These are phyloP conservation scores for Entomortierella beljakovae DNA, from an alignment of 192 early-diverging fungal species.

Conservation along the genomic window DNA sequence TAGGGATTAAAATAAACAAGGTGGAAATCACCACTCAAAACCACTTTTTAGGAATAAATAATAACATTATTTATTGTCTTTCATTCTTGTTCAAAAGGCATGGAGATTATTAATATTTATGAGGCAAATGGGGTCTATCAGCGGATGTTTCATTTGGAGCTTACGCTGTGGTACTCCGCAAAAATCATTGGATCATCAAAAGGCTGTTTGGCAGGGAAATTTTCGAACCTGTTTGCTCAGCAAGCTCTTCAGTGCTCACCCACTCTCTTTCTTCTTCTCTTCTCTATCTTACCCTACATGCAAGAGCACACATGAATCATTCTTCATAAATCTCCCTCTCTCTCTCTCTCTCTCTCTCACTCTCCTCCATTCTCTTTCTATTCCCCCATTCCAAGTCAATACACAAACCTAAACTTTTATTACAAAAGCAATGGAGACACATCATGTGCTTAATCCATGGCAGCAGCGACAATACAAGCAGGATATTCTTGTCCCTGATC, in stretches of 20 bases:
- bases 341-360: neutral
- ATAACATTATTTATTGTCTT: too few species aligned
- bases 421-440: constrained; percentile 27
- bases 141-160: too few species aligned
- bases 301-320: neutral
- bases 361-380: neutral
- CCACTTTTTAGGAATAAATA: too few species aligned
- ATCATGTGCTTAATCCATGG: constrained; percentile 46
- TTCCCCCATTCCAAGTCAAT: neutral
- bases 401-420: too few species aligned
- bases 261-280: neutral
- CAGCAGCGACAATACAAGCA: constrained; percentile 14
- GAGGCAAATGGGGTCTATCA: too few species aligned
- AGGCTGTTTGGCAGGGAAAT: too few species aligned
- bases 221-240: neutral
- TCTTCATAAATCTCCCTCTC: constrained; percentile 1
- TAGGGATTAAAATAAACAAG: too few species aligned
- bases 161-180: too few species aligned
- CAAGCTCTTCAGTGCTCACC: neutral
- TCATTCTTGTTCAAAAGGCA: too few species aligned
- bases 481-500: constrained; percentile 10
- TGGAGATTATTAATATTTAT: too few species aligned
- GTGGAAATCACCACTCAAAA: too few species aligned
- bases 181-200: too few species aligned
- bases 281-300: constrained; percentile 3